These are phyloP conservation scores for Achaetomiella virescens DNA, from an alignment of 495 filamentous ascomycete genomes.

Conservation along the genomic window DNA sequence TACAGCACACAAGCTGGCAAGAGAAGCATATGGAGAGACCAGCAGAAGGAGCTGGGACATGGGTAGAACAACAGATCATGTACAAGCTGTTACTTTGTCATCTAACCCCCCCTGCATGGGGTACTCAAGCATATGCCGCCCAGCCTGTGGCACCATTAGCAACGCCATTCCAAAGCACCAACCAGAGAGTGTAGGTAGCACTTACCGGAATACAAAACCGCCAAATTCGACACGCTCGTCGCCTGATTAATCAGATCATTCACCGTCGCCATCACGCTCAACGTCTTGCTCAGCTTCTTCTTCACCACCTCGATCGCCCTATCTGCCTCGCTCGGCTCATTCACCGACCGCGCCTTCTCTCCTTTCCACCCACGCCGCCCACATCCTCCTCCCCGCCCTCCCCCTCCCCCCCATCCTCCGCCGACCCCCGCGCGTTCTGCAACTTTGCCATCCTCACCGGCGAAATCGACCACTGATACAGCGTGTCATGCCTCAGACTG, in stretches of 20 bases:
- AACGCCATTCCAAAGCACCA: background rate
- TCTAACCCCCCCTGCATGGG: too few relatives aligned
- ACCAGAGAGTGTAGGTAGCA: constrained; percentile 8
- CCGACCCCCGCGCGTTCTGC: constrained; percentile 43
- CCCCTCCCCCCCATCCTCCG: constrained; percentile 24
- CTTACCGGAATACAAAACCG: constrained; percentile 83
- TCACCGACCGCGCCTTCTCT: constrained; percentile 26
- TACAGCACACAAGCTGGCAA: too few relatives aligned
- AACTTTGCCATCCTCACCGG: constrained; percentile 67
- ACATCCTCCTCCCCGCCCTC: constrained; percentile 26
- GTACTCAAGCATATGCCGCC: constrained; percentile 61
- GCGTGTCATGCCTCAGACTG: constrained; percentile 89
- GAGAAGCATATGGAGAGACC: too few relatives aligned
- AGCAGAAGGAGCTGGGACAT: background rate
- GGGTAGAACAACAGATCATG: background rate
- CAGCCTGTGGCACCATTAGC: constrained; percentile 43
- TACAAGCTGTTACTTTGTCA: background rate
- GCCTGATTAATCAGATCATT: constrained; percentile 96
- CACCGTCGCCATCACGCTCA: constrained; percentile 91
- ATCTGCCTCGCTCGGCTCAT: constrained; percentile 87
- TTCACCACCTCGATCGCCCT: constrained; percentile 84
- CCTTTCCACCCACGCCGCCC: constrained; percentile 6
- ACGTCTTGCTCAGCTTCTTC: constrained; percentile 87
- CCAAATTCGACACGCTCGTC: constrained; percentile 86
- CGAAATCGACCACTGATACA: constrained; percentile 94